Evolutionary conservation across 2,329 filamentous ascomycete genomes (phyloP).

Genomic region (Fusarium hainanense): DNA sequence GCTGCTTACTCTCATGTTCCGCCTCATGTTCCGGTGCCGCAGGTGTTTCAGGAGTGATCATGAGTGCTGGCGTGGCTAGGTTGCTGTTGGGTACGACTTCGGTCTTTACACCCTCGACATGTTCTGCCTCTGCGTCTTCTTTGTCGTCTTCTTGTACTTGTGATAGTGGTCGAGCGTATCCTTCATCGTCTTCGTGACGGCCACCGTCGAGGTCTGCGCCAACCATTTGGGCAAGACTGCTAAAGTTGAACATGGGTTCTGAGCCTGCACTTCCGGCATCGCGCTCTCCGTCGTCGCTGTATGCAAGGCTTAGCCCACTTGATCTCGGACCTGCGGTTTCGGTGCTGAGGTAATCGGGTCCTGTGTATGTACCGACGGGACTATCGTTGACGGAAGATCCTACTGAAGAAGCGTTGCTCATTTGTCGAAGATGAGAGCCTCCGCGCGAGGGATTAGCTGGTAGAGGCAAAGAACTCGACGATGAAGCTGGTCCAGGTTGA

Average conservation of each 20-base stretch:
- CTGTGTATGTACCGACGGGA: constrained; percentile 62
- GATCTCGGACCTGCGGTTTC: constrained; percentile 60
- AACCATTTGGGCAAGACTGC: constrained; percentile 86
- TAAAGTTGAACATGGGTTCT: constrained; percentile 92
- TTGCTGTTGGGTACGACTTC: not conserved
- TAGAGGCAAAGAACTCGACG: constrained; percentile 57
- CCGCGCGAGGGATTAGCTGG: constrained; percentile 65
- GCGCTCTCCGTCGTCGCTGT: constrained; percentile 61
- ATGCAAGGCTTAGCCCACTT: constrained; percentile 64
- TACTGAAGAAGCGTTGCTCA: constrained; percentile 87
- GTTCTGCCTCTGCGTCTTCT: constrained; percentile 49
- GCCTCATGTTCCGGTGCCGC: constrained; percentile 51
- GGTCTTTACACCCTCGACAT: constrained; percentile 42
- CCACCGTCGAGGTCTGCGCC: constrained; percentile 68
- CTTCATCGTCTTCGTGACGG: constrained; percentile 43
- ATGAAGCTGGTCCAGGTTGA: constrained; percentile 46
- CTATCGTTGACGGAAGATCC: constrained; percentile 82
- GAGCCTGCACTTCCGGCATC: constrained; percentile 62
- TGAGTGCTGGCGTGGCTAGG: constrained; percentile 54
- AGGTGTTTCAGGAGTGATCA: constrained; percentile 64
- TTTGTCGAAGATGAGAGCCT: constrained; percentile 79
- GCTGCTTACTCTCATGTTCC: constrained; percentile 56
- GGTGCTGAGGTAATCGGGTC: constrained; percentile 47
- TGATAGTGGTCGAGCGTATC: constrained; percentile 47
- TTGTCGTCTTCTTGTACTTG: constrained; percentile 55